Evolutionary conservation across 805 yeast genomes (phyloP), one percentile per base, ranked within the genome.

Genomic region (Metschnikowia kofuensis): DNA sequence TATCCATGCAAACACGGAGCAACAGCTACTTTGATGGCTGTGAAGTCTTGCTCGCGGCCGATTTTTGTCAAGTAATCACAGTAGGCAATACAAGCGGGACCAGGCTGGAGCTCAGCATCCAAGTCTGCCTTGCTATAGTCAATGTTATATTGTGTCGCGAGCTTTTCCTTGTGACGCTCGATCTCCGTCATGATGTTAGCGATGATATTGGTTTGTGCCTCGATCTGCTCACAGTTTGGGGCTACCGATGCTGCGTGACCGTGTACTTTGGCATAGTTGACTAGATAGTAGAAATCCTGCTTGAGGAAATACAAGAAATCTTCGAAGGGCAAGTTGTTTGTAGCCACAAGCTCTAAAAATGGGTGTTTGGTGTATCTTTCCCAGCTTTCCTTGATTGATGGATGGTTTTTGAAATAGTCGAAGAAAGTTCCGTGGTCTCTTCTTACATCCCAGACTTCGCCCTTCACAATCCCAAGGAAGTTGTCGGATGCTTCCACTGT

Each of bases 1-100:
- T 85, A 85, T 1, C 95, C 96, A 61, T 83, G 77, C 42, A 86
- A 65, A 63, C 96, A 87, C 0, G 96, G 94, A 7, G 89, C 78
- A 46, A 86, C 64, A 0, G 92, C 87, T 7, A 84, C 77, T 49
- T 81, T 80, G 44, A 85, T 76, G 40, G 83, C 87, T 30, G 83
- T 62, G 79, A 84, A 84, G 60, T 84, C 84, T 29, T 75, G 74
- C 37, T 67, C 68, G 26, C 70, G 65, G 4, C 84, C 84, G 6
- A 84, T 66, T 16, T 78, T 74, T 37, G 75, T 58, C 49, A 88
- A 69, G 54, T 81, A 86, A 35, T 84, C 72, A 32, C 85, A 78
- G 63, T 88, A 88, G 2, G 75, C 77, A 37, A 69, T 59, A 55
- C 89, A 78, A 8, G 88, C 87, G 9, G 70, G 64, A 3, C 82